Evolutionary conservation across 371 early-diverging fungal genomes (phyloP), one percentile per base, ranked within the genome.

Genomic region (Gilbertella persicaria): DNA sequence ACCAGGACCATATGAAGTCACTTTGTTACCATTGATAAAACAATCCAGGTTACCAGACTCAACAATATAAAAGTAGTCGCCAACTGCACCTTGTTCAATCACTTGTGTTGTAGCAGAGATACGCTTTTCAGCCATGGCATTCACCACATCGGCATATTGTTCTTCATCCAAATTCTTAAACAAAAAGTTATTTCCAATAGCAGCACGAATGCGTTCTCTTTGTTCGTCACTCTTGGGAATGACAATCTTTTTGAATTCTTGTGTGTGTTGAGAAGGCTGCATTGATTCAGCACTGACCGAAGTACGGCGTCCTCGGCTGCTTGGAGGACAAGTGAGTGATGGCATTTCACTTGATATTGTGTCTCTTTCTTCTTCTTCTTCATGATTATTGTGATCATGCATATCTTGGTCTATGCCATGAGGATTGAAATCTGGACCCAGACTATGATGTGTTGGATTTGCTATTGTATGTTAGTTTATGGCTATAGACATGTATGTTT

Each of bases 11-110:
- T 86, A 86, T 8, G 79, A 74, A 24, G 77, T 75, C 23, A 90
- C 90, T 59, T 88, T 87, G 21, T 71, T 64, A 24, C 73, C 66
- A 45, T 79, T 64, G 63, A 97, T 92, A 64, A 87, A 88, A 44
- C 98, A 93, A 56, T 98, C 98, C 65, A 99, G 83, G 16, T 87
- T 80, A 40, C 99, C 99, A 10, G 81, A 83, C 66, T 99, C 99
- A 29, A 98, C 97, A 33, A 98, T 90, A 69, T 99, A 99, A 69
- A 99, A 98, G 71, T 80, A 97, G 78, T 97, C 97, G 38, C 98
- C 99, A 16, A 92, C 89, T 29, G 86, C 98, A 38, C 98, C 99
- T 75, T 99, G 98, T 39, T 82, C 84, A 58, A 98, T 98, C 28
- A 99, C 88, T 42, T 75, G 82, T 56, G 86, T 88, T 13, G 86